These are phyloP conservation scores for Adansonia madagascariensis DNA, from an alignment of 441 rosid species.

Conservation along the genomic window DNA sequence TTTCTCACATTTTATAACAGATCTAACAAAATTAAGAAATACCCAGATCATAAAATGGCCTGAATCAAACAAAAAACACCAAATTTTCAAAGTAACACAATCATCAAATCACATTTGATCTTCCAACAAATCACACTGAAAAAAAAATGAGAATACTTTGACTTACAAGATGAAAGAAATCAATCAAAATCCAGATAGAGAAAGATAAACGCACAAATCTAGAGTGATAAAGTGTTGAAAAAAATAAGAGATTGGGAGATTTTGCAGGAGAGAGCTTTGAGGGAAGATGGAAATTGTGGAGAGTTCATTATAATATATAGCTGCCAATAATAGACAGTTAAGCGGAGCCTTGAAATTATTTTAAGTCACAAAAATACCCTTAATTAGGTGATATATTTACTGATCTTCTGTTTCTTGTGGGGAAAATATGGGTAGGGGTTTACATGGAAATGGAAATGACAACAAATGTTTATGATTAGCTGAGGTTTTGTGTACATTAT, in stretches of 20 bases:
- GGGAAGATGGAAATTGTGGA: not conserved
- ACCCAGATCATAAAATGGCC: conserved; percentile 29
- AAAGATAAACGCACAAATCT: conserved; percentile 11
- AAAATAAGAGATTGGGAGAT: not conserved
- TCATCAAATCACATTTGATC: conserved; percentile 4
- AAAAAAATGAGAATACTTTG: not conserved
- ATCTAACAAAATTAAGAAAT: conserved; percentile 31
- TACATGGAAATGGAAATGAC: too few species aligned
- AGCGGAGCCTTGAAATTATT: too few species aligned
- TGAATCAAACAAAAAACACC: not conserved
- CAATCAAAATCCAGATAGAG: conserved; percentile 18
- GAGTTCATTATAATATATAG: too few species aligned
- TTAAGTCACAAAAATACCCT: too few species aligned
- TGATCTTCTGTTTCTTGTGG: too few species aligned
- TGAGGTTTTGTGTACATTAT: too few species aligned
- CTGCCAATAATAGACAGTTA: too few species aligned
- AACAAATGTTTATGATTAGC: too few species aligned
- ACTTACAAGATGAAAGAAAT: conserved; percentile 38
- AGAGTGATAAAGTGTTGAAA: conserved; percentile 7
- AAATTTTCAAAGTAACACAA: not conserved
- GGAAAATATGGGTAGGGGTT: too few species aligned
- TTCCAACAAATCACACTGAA: not conserved
- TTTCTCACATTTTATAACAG: conserved; percentile 30
- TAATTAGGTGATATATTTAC: too few species aligned
- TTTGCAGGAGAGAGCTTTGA: not conserved